Evolutionary conservation across 176 grass and related monocot species (phyloP).

Genomic region (Eragrostis nindensis): DNA sequence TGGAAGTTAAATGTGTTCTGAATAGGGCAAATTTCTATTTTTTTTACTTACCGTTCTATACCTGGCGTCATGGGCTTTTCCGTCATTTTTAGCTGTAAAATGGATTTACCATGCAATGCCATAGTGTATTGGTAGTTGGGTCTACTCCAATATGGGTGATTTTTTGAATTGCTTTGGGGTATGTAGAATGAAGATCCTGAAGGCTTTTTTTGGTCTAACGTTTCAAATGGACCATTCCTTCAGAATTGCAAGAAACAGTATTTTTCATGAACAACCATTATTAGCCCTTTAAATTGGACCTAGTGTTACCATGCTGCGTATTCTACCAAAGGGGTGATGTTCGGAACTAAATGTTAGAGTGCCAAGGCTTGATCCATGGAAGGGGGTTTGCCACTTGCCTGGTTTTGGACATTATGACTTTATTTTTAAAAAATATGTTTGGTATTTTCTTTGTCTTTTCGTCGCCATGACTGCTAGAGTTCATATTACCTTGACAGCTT

Average conservation of each 20-base stretch:
- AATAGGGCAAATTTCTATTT: not conserved
- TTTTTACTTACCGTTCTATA: not conserved
- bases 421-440: not conserved
- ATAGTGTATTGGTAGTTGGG: not conserved
- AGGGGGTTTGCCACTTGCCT: not conserved
- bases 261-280: not conserved
- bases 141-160: not conserved
- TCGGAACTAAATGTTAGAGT: not conserved
- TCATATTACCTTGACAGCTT: not conserved
- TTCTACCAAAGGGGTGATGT: not conserved
- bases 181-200: not conserved
- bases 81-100: not conserved
- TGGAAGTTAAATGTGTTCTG: not conserved
- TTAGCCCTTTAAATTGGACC: not conserved
- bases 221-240: not conserved
- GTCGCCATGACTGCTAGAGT: not conserved
- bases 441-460: not conserved
- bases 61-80: not conserved
- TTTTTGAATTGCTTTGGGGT: not conserved
- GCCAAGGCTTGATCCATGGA: constrained; percentile 1
- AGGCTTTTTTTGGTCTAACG: not conserved
- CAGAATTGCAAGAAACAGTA: not conserved
- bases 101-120: not conserved
- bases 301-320: not conserved
- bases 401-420: not conserved